Evolutionary conservation across 31 red algal species (phyloP).

Genomic region (Endocladia muricata): DNA sequence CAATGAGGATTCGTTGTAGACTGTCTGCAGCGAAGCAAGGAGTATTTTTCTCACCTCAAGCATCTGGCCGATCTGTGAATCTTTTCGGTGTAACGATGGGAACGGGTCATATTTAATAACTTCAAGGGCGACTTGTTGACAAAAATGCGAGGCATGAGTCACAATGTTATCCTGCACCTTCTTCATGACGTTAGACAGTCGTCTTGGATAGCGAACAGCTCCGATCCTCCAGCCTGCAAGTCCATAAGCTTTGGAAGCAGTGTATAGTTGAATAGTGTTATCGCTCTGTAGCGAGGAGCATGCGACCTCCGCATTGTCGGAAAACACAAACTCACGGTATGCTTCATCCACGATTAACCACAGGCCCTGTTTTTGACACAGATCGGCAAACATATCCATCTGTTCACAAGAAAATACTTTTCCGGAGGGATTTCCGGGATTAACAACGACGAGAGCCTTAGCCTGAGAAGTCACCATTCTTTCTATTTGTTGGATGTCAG

Average conservation of each 20-base stretch:
- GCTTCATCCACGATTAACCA: constrained; percentile 82
- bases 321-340: constrained; percentile 70
- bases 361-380: constrained; percentile 31
- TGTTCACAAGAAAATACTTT: constrained; percentile 9
- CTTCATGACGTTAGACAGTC: constrained; percentile 27
- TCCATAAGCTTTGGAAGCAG: constrained; percentile 69
- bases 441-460: constrained; percentile 58
- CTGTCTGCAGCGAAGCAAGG: too few species aligned
- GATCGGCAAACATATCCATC: constrained; percentile 14
- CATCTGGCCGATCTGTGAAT: too few species aligned
- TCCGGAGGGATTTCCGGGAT: constrained; percentile 81
- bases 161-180: constrained; percentile 71
- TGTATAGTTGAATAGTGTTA: constrained; percentile 39
- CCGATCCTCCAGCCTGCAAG: constrained; percentile 77
- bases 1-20: constrained; percentile 7
- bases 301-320: neutral
- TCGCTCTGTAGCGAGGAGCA: constrained; percentile 5
- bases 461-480: neutral
- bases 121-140: constrained; percentile 39
- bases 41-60: too few species aligned
- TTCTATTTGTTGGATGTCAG: constrained; percentile 1
- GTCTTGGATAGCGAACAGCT: constrained; percentile 33
- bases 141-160: constrained; percentile 62
- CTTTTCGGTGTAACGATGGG: neutral
- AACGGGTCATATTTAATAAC: constrained; percentile 27